Evolutionary conservation across 2,329 filamentous ascomycete genomes (phyloP).

Genomic region (Neofusicoccum parvum): DNA sequence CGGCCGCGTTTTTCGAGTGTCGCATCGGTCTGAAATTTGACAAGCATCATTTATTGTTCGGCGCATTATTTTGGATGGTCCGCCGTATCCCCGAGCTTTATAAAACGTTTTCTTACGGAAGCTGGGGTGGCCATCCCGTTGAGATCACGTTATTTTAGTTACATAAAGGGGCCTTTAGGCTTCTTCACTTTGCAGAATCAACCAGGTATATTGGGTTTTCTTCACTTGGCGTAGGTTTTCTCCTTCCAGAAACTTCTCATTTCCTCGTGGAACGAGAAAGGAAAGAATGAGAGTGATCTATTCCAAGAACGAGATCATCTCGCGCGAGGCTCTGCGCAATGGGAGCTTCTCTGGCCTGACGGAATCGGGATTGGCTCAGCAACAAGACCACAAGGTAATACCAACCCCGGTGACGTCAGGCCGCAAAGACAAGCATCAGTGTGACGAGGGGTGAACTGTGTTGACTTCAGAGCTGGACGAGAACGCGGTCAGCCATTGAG

Average conservation of each 20-base stretch:
- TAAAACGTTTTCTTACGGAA: background rate
- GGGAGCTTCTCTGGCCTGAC: background rate
- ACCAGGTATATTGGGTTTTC: slow-evolving; percentile 24
- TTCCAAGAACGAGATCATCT: background rate
- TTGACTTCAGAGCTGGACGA: background rate
- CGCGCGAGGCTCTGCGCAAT: background rate
- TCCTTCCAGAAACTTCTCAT: background rate
- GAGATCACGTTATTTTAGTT: slow-evolving; percentile 9
- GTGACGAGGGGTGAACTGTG: slow-evolving; percentile 10
- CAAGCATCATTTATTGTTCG: slow-evolving; percentile 11
- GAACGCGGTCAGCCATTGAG: background rate
- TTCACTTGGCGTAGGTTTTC: slow-evolving; percentile 4
- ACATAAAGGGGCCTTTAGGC: background rate
- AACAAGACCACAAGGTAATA: background rate
- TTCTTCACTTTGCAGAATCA: slow-evolving; percentile 24
- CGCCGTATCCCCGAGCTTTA: background rate
- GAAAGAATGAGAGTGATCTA: slow-evolving; percentile 3
- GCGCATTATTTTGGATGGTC: slow-evolving; percentile 14
- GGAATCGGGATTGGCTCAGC: background rate
- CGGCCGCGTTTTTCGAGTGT: background rate
- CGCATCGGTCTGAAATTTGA: background rate
- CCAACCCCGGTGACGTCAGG: background rate
- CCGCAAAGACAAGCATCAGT: slow-evolving; percentile 2
- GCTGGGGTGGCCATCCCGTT: background rate
- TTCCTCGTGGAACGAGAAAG: background rate